Evolutionary conservation across 768 basidiomycete genomes (phyloP), one percentile per base, ranked within the genome.

Genomic region (Rubroboletus satanas): DNA sequence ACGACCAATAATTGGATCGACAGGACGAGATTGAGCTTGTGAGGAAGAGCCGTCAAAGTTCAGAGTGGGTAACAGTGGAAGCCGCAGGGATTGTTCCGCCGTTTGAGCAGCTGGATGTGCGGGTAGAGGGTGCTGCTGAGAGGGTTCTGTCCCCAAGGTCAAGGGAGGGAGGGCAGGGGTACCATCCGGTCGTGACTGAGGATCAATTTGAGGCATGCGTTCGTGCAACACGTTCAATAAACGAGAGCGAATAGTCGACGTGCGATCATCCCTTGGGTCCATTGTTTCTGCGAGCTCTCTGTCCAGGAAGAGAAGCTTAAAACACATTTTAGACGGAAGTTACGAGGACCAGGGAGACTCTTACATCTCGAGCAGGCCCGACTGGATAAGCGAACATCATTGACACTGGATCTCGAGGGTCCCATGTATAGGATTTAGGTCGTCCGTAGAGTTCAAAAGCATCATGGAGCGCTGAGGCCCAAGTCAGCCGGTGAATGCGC

Each of bases 301-400:
- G 54, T 93, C 90, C 52, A 97, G 77, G 77, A 98, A 97, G 21
- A 97, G 81, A 49, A 83, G 79, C 90, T 95, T 61, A 10, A 52
- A 36, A 36, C 41, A 43, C 36, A 32, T 38, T 61, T 71, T 41
- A 67, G 64, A 57, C 37, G 28, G 44, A 23, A 26, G 49, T 21
- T 32, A 53, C 10, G 29, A 28, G 32, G 23, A 52, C 37, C 31
- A 37, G 42, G 21, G 52, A 32, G 53, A 38, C 17, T 76, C 90
- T 60, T 66, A 96, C 94, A 67, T 93, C 88, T 71, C 84, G 87
- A 55, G 82, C 74, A 5, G 87, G 83, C 1, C 93, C 94, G 45
- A 91, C 84, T 7, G 96, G 95, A 68, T 98, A 97, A 0, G 85
- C 93, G 70, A 95, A 98, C 86, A 98, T 94, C 71, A 96, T 79